Evolutionary conservation across 2,329 filamentous ascomycete species (phyloP).

Genomic region (Talaromyces pinophilus): DNA sequence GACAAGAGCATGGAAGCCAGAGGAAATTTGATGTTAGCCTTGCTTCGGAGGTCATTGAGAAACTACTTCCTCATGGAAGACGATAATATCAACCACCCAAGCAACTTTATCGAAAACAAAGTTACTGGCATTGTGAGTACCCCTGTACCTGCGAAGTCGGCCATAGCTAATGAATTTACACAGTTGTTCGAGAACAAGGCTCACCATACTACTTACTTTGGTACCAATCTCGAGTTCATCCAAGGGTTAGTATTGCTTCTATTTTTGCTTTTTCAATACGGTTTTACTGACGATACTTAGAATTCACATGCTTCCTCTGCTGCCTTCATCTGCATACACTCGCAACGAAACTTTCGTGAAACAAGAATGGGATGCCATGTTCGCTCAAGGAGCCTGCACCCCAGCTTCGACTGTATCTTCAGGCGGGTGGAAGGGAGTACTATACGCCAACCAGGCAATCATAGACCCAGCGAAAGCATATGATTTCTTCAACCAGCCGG

Average conservation of each 20-base stretch:
- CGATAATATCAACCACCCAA: constrained; percentile 70
- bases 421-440: constrained; percentile 82
- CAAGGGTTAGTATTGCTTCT: constrained; percentile 49
- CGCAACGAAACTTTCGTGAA: constrained; percentile 69
- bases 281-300: constrained; percentile 47
- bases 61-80: constrained; percentile 79
- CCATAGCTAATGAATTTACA: not conserved
- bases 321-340: constrained; percentile 67
- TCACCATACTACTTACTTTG: constrained; percentile 91
- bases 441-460: constrained; percentile 80
- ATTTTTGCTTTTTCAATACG: not conserved
- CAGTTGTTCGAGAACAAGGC: constrained; percentile 90
- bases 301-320: constrained; percentile 80
- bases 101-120: constrained; percentile 79
- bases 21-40: constrained; percentile 79
- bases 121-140: constrained; percentile 57
- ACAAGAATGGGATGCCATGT: constrained; percentile 82
- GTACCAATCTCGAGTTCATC: constrained; percentile 69
- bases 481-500: constrained; percentile 68
- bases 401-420: constrained; percentile 52
- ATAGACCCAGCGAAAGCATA: constrained; percentile 70
- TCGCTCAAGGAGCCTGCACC: constrained; percentile 66
- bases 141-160: not conserved
- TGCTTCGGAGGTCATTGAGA: constrained; percentile 71
- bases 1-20: constrained; percentile 78